Evolutionary conservation across 2,329 filamentous ascomycete genomes (phyloP).

Genomic region (Emydomyces testavorans): DNA sequence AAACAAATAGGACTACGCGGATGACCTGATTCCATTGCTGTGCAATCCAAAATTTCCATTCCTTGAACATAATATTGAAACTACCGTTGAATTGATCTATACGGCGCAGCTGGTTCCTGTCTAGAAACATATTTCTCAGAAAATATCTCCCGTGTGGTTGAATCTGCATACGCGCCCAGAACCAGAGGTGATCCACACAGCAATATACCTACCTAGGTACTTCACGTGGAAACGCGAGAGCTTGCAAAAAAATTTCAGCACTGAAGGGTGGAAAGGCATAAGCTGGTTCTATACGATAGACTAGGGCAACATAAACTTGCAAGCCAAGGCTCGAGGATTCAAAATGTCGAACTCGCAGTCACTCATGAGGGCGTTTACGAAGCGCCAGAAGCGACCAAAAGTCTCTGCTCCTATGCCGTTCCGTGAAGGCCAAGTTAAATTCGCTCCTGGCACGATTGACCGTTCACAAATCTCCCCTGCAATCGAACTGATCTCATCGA

Average conservation of each 20-base stretch:
- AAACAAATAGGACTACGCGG: not conserved
- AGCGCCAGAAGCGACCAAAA: slow-evolving; percentile 38
- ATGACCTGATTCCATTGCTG: slow-evolving; percentile 8
- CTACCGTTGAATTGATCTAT: too few species aligned
- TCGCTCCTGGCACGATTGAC: slow-evolving; percentile 36
- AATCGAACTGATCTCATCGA: slow-evolving; percentile 78
- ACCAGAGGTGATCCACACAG: not conserved
- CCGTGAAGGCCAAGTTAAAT: slow-evolving; percentile 36
- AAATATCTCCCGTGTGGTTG: not conserved
- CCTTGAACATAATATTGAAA: not conserved
- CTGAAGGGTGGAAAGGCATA: not conserved
- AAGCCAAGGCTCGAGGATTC: not conserved
- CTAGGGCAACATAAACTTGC: too few species aligned
- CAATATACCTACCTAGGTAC: not conserved
- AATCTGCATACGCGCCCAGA: not conserved
- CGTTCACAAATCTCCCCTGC: slow-evolving; percentile 63
- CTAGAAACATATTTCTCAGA: not conserved
- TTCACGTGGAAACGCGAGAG: not conserved
- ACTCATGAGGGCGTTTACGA: slow-evolving; percentile 37
- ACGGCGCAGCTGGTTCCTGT: slow-evolving; percentile 6
- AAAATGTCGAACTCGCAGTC: slow-evolving; percentile 30
- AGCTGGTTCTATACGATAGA: not conserved
- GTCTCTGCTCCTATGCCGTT: slow-evolving; percentile 36
- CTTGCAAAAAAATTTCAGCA: not conserved
- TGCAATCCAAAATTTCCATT: slow-evolving; percentile 6